Evolutionary conservation across 2,329 filamentous ascomycete species (phyloP).

Genomic region (Chaetomiaceae sp.): DNA sequence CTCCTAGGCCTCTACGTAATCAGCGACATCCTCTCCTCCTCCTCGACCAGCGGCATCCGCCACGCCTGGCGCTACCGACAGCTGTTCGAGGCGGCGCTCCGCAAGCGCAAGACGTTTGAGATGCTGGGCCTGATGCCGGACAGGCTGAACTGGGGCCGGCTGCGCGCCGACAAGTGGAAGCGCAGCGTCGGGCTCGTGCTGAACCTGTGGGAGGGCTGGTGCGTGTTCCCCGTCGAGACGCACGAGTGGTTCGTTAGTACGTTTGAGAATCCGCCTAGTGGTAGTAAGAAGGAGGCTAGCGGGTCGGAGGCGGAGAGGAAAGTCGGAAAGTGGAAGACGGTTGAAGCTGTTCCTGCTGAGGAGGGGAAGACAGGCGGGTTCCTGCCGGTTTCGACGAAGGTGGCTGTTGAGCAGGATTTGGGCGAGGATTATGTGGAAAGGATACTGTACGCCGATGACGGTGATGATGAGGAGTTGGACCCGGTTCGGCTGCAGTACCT

Average conservation of each 20-base stretch:
- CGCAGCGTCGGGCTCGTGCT: slow-evolving; percentile 67
- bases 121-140: slow-evolving; percentile 69
- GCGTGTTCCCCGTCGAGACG: slow-evolving; percentile 67
- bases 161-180: slow-evolving; percentile 82
- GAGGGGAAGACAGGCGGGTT: slow-evolving; percentile 14
- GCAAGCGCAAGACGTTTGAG: slow-evolving; percentile 66
- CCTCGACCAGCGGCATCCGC: slow-evolving; percentile 69
- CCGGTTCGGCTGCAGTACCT: slow-evolving; percentile 21
- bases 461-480: slow-evolving; percentile 22
- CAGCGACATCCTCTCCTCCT: slow-evolving; percentile 73
- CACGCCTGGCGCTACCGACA: slow-evolving; percentile 85
- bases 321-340: slow-evolving; percentile 46
- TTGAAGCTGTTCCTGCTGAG: slow-evolving; percentile 35
- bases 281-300: slow-evolving; percentile 33
- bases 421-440: slow-evolving; percentile 17
- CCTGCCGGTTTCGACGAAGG: slow-evolving; percentile 23
- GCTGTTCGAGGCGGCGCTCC: slow-evolving; percentile 70
- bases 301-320: slow-evolving; percentile 37
- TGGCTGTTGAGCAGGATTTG: slow-evolving; percentile 5
- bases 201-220: slow-evolving; percentile 67
- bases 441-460: slow-evolving; percentile 22
- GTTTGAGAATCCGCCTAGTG: slow-evolving; percentile 65
- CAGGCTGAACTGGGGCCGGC: slow-evolving; percentile 69
- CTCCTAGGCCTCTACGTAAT: slow-evolving; percentile 76
- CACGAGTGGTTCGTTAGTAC: slow-evolving; percentile 66